Evolutionary conservation across 1,284 basidiomycete genomes (phyloP).

Genomic region (Trichosporon sp.): DNA sequence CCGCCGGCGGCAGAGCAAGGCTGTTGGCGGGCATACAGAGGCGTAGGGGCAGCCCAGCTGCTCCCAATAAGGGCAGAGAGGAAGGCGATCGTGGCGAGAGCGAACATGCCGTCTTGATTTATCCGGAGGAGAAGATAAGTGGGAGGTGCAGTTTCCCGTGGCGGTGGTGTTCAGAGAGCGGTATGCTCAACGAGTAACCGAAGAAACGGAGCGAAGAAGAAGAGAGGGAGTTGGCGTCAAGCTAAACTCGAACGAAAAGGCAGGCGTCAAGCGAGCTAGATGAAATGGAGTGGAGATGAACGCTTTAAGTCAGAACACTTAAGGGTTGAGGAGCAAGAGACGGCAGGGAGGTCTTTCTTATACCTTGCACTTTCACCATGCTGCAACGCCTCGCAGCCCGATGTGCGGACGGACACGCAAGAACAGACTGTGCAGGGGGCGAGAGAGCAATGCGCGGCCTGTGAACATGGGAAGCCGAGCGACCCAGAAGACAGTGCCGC

Average conservation of each 20-base stretch:
- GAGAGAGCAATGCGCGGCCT: not conserved
- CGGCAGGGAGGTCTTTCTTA: not conserved
- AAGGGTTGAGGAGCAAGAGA: not conserved
- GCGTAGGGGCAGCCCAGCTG: not conserved
- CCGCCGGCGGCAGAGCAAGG: constrained; percentile 5
- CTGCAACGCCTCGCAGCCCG: not conserved
- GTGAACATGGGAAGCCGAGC: not conserved
- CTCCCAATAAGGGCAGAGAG: not conserved
- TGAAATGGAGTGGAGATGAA: not conserved
- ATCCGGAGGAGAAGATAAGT: not conserved
- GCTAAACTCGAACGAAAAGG: not conserved
- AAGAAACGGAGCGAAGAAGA: not conserved
- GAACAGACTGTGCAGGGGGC: not conserved
- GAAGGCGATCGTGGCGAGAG: not conserved
- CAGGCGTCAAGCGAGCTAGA: not conserved
- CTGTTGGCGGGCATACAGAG: not conserved
- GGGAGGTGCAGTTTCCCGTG: not conserved
- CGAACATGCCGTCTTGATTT: not conserved
- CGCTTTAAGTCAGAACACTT: too few relatives aligned
- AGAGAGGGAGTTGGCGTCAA: not conserved
- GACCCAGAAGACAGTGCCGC: not conserved
- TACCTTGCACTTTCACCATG: not conserved
- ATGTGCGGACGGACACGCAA: not conserved
- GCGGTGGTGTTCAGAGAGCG: not conserved
- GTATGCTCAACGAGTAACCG: not conserved